A percentile compares a stretch with the other conserved stretches of the same genome.
Evolutionary conservation across 202 grass and related monocot genomes (phyloP).

Genomic region (Zizania palustris): DNA sequence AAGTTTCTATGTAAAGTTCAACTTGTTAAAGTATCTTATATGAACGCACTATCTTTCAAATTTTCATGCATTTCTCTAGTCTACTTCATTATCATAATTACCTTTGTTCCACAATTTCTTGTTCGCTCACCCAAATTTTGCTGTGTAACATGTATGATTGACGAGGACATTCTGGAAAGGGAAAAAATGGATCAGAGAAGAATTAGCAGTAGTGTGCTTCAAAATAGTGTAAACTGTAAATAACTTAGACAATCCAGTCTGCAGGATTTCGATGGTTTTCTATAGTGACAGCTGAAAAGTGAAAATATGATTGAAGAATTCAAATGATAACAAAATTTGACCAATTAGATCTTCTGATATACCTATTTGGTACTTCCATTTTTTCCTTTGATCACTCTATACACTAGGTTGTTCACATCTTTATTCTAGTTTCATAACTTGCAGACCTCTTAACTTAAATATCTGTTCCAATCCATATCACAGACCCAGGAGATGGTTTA

Average conservation of each 20-base stretch:
- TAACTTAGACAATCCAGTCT: not conserved
- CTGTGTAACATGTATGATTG: not conserved
- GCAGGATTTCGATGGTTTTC: conserved; percentile 1
- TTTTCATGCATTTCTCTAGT: conserved; percentile 12
- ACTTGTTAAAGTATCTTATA: conserved; percentile 2
- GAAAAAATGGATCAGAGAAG: not conserved
- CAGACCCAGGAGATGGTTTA: conserved; percentile 7
- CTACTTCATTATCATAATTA: not conserved
- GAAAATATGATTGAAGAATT: not conserved
- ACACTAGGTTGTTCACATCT: not conserved
- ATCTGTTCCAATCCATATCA: conserved; percentile 8
- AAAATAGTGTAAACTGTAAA: not conserved
- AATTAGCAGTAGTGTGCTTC: not conserved
- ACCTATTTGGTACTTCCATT: not conserved
- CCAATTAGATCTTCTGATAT: not conserved
- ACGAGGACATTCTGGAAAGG: not conserved
- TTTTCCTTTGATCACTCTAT: conserved; percentile 13
- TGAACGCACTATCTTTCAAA: conserved; percentile 1
- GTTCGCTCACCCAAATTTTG: not conserved
- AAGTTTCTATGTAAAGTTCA: not conserved
- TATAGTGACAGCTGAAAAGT: not conserved
- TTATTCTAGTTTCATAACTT: conserved; percentile 17
- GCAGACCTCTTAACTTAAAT: not conserved
- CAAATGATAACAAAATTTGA: not conserved
- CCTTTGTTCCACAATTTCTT: not conserved